Base-by-base conservation (phyloP, 805 yeast genomes). In the Maudiozyma serrabonitensis region DNA sequence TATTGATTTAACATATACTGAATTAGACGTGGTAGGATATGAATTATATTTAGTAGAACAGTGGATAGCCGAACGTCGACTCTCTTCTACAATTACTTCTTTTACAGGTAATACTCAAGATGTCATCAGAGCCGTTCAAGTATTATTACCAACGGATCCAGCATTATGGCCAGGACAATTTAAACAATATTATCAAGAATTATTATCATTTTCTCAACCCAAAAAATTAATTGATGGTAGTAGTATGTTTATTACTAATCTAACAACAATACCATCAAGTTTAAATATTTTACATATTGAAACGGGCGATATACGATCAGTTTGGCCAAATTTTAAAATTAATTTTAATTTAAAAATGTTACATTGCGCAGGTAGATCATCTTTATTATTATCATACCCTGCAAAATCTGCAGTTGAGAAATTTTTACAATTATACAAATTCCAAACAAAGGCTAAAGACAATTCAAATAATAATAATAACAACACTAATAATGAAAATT, bases 31-130 rank as follows among this genome's bases (percentile, higher is more conserved):
- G 19, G 57, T 71, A 0, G 98, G 99, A 2, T 89, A 84, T 61
- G 98, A 93, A 66, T 76, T 86, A 13, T 93, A 93, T 62, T 71
- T 93, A 35, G 95, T 91, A 12, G 98, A 93, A 64, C 97, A 91
- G 64, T 93, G 99, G 99, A 82, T 86, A 2, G 73, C 84, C 28
- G 82, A 81, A 52, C 72, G 99, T 41, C 73, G 76, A 43, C 69
- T 80, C n/a, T 81, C 87, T 28, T 75, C 84, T 1, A 74, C 85
- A 4, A 82, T 91, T n/a, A 80, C 93, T 1, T 80, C 91, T 0
- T 93, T 76, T 63, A 93, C 99, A 0, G 99, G 99, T 3, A 86
- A 88, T 60, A 61, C 78, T 6, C 72, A 72, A 16, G 86, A 88
- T 56, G 68, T 68, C 21, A 75, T 89, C 0, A 66, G 71, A 19